Evolutionary conservation across 257 asterid species (phyloP).

Genomic region (Nicotiana tabacum): DNA sequence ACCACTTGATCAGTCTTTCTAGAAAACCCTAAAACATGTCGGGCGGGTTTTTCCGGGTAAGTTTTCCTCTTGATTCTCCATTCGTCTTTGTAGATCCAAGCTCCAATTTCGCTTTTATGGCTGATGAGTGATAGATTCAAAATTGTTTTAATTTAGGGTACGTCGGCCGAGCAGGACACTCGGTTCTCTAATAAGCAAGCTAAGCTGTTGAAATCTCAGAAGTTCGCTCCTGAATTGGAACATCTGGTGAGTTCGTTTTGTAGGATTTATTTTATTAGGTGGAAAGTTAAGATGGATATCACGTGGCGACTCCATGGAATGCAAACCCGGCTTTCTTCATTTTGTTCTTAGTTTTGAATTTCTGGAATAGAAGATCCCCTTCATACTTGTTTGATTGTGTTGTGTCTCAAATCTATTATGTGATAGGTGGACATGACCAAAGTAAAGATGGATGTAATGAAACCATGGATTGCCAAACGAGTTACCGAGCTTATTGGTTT

Average conservation of each 20-base stretch:
- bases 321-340: not conserved
- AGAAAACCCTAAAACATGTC: constrained; percentile 83
- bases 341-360: constrained; percentile 10
- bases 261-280: constrained; percentile 13
- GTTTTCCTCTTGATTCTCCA: not conserved
- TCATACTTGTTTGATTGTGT: not conserved
- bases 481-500: constrained; percentile 96
- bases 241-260: constrained; percentile 38
- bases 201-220: constrained; percentile 85
- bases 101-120: not conserved
- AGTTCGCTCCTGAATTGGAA: constrained; percentile 94
- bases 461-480: constrained; percentile 95
- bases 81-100: not conserved
- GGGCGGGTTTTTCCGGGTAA: constrained; percentile 94
- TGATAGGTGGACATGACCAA: constrained; percentile 86
- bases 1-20: not conserved
- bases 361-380: constrained; percentile 10
- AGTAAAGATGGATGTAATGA: constrained; percentile 91
- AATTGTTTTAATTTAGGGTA: constrained; percentile 51
- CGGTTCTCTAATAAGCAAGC: constrained; percentile 99
- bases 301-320: not conserved
- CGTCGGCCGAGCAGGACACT: constrained; percentile 97
- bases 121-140: not conserved
- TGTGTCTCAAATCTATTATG: not conserved
- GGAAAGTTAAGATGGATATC: constrained; percentile 11